Conservation (phyloP, 164 flowering plant species). For the Aristolochia fimbriata region DNA sequence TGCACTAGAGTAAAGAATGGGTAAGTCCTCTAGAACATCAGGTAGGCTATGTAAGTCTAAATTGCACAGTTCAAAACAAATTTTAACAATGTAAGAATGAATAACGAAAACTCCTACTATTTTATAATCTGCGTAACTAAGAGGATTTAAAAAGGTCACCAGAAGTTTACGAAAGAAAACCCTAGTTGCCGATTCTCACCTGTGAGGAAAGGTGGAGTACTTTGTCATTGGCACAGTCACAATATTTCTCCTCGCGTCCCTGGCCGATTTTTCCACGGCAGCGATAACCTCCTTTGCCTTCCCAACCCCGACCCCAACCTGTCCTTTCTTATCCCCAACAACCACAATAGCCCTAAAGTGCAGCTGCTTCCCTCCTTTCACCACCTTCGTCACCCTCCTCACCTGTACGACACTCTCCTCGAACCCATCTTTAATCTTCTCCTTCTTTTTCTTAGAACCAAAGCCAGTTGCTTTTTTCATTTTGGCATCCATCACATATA, state of each 20-base stretch:
- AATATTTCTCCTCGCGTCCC: slow-evolving; percentile 70
- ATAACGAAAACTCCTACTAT: too few relatives aligned
- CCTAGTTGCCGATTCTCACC: slow-evolving; percentile 23
- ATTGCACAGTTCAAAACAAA: background rate
- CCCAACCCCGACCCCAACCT: slow-evolving; percentile 90
- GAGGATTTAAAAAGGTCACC: too few relatives aligned
- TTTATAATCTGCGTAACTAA: too few relatives aligned
- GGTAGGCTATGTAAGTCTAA: background rate
- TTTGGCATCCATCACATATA: slow-evolving; percentile 66
- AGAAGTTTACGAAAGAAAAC: too few relatives aligned
- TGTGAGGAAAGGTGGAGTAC: slow-evolving; percentile 79
- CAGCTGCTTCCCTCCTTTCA: slow-evolving; percentile 92
- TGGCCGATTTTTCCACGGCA: slow-evolving; percentile 78
- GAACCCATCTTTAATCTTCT: slow-evolving; percentile 70
- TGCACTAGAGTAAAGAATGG: too few relatives aligned
- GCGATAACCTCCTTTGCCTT: slow-evolving; percentile 76
- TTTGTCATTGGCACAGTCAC: slow-evolving; percentile 81
- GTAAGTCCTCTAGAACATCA: too few relatives aligned
- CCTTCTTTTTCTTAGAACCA: slow-evolving; percentile 43
- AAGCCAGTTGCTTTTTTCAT: slow-evolving; percentile 41
- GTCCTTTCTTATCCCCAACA: slow-evolving; percentile 85
- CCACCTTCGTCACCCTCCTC: slow-evolving; percentile 92
- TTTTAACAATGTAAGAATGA: background rate
- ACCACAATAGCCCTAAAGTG: slow-evolving; percentile 77
- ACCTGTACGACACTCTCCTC: slow-evolving; percentile 92